A percentile compares a stretch with the other conserved stretches of the same genome.
These are phyloP conservation scores for Adansonia rubrostipa DNA, from an alignment of 441 rosid genomes.

Conservation along the genomic window DNA sequence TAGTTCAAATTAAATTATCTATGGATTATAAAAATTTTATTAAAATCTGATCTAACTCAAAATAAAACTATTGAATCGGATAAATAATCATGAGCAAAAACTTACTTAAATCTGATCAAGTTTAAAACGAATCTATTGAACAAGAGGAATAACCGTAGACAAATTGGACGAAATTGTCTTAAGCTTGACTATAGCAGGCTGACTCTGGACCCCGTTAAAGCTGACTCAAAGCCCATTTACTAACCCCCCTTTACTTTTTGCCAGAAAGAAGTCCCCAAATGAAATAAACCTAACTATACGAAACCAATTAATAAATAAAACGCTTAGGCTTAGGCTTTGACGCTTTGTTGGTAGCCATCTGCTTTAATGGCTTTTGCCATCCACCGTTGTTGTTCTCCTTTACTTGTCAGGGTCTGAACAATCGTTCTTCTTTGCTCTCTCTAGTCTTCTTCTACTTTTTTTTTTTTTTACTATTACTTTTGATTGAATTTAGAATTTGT, in stretches of 20 bases:
- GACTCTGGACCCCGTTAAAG: not conserved
- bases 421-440: too few species aligned
- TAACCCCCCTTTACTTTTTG: not conserved
- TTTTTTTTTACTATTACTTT: too few species aligned
- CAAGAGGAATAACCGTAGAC: too few species aligned
- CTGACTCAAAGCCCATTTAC: conserved; percentile 7
- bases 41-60: too few species aligned
- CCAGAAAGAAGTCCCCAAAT: not conserved
- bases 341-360: not conserved
- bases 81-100: too few species aligned
- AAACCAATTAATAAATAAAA: not conserved
- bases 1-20: too few species aligned
- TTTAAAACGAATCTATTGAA: too few species aligned
- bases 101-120: too few species aligned
- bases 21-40: too few species aligned
- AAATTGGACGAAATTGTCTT: too few species aligned
- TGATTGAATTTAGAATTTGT: not conserved
- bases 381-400: not conserved
- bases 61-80: too few species aligned
- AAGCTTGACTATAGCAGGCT: not conserved
- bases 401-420: not conserved
- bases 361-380: not conserved
- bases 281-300: not conserved
- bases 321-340: not conserved
- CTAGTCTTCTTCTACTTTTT: too few species aligned